Evolutionary conservation across 2,329 filamentous ascomycete species (phyloP).

Genomic region (Fusarium sp.): DNA sequence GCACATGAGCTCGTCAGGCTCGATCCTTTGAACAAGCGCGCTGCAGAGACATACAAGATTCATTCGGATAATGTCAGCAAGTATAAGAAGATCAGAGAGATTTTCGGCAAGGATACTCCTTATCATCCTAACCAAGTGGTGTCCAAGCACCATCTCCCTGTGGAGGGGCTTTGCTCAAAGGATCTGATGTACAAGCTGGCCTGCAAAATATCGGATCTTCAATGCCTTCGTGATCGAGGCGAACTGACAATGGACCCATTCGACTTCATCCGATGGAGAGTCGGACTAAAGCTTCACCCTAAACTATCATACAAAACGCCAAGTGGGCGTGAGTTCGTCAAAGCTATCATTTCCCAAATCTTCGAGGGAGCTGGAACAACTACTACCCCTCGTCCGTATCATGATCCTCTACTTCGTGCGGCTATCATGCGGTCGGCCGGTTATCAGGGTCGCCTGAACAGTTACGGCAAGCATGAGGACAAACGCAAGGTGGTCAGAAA

Average conservation of each 20-base stretch:
- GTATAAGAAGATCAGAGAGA: constrained; percentile 51
- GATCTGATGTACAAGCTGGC: constrained; percentile 54
- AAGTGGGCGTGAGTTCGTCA: constrained; percentile 14
- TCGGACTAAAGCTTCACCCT: constrained; percentile 34
- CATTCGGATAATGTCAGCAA: constrained; percentile 52
- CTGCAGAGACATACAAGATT: constrained; percentile 37
- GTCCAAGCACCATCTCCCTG: constrained; percentile 50
- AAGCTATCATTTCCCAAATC: constrained; percentile 16
- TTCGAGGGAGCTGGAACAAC: constrained; percentile 14
- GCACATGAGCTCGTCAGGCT: not conserved
- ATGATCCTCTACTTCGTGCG: constrained; percentile 48
- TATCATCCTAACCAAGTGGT: constrained; percentile 57
- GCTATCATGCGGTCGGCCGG: constrained; percentile 48
- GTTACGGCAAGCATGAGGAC: constrained; percentile 34
- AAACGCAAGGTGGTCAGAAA: not conserved
- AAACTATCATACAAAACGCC: not conserved
- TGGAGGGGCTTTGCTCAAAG: constrained; percentile 50
- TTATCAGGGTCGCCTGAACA: constrained; percentile 36
- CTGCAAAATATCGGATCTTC: constrained; percentile 51
- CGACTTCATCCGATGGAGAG: constrained; percentile 55
- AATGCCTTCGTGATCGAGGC: constrained; percentile 39
- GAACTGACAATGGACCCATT: constrained; percentile 54
- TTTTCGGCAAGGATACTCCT: constrained; percentile 48
- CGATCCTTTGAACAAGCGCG: constrained; percentile 20
- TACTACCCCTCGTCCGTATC: constrained; percentile 22